These are phyloP conservation scores for Floccularia luteovirens DNA, from an alignment of 768 basidiomycete genomes.

Conservation along the genomic window DNA sequence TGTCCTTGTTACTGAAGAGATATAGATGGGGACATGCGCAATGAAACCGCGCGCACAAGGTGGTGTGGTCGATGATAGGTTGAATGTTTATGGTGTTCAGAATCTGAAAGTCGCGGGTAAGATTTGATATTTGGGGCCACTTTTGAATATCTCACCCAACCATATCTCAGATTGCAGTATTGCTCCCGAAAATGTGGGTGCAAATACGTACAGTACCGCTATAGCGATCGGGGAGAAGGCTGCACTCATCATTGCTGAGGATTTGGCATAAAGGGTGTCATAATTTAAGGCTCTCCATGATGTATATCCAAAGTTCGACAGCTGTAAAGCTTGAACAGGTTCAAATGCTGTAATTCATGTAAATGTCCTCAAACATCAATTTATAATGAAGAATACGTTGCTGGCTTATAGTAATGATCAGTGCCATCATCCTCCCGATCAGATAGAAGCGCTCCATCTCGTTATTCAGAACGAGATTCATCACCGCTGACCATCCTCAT, in stretches of 20 bases:
- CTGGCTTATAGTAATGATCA: no score
- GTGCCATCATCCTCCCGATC: no score
- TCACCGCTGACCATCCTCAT: no score
- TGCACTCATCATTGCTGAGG: constrained; percentile 35
- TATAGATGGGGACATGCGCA: constrained; percentile 55
- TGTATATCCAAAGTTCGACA: no score
- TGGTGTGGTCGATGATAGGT: constrained; percentile 54
- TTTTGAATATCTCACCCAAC: background rate
- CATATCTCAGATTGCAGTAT: constrained; percentile 26
- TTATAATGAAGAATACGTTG: no score
- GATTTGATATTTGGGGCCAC: constrained; percentile 3
- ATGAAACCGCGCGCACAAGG: constrained; percentile 54
- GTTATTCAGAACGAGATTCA: no score
- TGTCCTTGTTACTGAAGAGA: background rate
- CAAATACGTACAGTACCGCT: constrained; percentile 34
- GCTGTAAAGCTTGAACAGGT: no score
- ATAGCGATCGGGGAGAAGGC: constrained; percentile 55
- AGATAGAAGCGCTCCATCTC: no score
- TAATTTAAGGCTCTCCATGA: no score
- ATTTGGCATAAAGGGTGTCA: constrained; percentile 13
- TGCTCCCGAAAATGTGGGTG: constrained; percentile 28
- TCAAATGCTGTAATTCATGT: no score
- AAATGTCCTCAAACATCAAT: no score
- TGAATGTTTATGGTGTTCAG: constrained; percentile 56
- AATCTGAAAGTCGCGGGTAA: constrained; percentile 53